Base-by-base conservation (phyloP, 192 early-diverging fungal species). In the Cladochytrium replicatum region DNA sequence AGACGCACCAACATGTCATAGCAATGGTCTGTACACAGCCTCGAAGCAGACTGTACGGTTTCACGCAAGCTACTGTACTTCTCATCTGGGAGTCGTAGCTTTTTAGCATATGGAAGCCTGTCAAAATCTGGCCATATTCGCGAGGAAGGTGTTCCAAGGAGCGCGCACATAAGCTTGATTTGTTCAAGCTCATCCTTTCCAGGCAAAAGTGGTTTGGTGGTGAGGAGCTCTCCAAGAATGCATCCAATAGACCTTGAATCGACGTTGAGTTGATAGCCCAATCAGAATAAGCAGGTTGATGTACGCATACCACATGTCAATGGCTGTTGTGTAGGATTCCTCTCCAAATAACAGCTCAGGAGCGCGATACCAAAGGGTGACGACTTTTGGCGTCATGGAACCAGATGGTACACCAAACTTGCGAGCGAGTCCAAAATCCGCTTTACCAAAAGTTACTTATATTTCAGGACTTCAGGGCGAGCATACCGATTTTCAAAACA, bases 331-430 rank as follows among this genome's bases (percentile, higher is more conserved):
- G 64, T 98, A 98, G 54, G 77, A 79, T n/a, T 82, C 66, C 1
- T 84, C 82, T 7, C 93, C 91, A 1, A 95, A 68, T 26, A 98
- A 61, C 19, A 98, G 59, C 58, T 95, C 91, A 0, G 94, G 94
- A 0, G 91, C 83, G 6, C 94, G 81, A 66, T 98, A 98, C 94
- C 94, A 98, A 29, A 95, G 81, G 0, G 94, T 98, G 4, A 98
- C 92, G 19, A 98, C 92, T 0, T 82, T 82, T 22, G 78, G 87
- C 29, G 87, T 93, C 55, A 94, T 68, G 0, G 87, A 82, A 41
- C 78, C 69, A 11, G 81, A 56, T 13, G 91, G 88, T 21, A 74
- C 62, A 29, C 80, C 72, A 50, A 86, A 91, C 30, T 82, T 61
- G 9, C 91, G 71, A 2, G 94, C 91, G 40, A 98, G 63, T 27